phyloP scores from a whole-genome alignment of 192 early-diverging fungal species.

The Podila minutissima region DNA sequence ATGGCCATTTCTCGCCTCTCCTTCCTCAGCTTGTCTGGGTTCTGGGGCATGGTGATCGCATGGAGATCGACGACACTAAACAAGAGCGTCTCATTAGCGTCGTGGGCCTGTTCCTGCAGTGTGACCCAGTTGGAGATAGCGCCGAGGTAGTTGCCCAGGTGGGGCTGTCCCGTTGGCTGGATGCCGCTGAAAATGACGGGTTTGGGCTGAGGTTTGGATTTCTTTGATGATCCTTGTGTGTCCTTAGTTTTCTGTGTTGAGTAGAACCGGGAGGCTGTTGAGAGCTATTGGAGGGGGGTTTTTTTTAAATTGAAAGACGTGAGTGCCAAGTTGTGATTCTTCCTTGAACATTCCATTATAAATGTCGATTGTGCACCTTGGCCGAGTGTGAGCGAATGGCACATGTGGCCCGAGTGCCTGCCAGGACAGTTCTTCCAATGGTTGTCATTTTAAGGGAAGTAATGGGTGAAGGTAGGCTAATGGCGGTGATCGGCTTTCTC shows the following conservation, averaged over 20 bases:
- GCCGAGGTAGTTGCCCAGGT: slow-evolving; percentile 95
- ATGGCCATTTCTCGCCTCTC: slow-evolving; percentile 80
- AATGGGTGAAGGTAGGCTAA: no score
- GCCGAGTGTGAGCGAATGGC: no score
- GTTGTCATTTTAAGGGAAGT: no score
- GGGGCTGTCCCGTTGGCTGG: slow-evolving; percentile 93
- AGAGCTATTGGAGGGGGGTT: neutral
- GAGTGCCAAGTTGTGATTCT: no score
- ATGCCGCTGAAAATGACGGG: slow-evolving; percentile 84
- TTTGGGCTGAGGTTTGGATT: slow-evolving; percentile 23
- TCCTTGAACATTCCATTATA: no score
- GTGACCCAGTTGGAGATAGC: slow-evolving; percentile 87
- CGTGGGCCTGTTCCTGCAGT: slow-evolving; percentile 65
- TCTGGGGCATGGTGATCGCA: slow-evolving; percentile 81
- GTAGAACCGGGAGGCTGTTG: neutral
- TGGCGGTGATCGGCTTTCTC: no score
- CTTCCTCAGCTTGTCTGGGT: slow-evolving; percentile 69
- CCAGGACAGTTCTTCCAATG: no score
- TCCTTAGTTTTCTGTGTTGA: neutral
- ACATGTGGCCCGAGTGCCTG: no score
- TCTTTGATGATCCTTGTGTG: neutral
- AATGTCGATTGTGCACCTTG: no score
- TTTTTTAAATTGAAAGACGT: no score
- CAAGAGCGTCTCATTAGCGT: slow-evolving; percentile 54
- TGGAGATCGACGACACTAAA: slow-evolving; percentile 93